Evolutionary conservation across 2,329 filamentous ascomycete genomes (phyloP).

Genomic region (Fusarium hostae): DNA sequence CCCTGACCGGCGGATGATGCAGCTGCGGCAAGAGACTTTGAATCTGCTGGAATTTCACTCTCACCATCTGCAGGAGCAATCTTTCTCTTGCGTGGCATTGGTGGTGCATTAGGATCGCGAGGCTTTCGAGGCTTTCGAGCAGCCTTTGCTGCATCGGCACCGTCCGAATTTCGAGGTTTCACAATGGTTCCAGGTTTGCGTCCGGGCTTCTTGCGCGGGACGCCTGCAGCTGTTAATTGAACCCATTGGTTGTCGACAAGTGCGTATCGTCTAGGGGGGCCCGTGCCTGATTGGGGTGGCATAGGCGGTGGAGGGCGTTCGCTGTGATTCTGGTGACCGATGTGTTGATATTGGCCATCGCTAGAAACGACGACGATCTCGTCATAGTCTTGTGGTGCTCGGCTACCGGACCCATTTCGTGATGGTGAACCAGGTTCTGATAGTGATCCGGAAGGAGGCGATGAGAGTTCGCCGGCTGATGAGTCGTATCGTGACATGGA

Average conservation of each 20-base stretch:
- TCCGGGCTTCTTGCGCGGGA: constrained; percentile 72
- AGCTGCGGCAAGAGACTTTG: constrained; percentile 49
- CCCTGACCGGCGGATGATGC: constrained; percentile 36
- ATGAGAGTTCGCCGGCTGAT: constrained; percentile 61
- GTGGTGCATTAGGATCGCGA: constrained; percentile 67
- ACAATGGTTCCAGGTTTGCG: constrained; percentile 70
- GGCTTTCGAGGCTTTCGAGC: constrained; percentile 65
- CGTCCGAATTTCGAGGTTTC: constrained; percentile 56
- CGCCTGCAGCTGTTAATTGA: constrained; percentile 66
- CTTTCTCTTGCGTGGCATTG: constrained; percentile 67
- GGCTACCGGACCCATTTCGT: constrained; percentile 46
- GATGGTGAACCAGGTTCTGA: constrained; percentile 62
- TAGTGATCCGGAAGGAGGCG: constrained; percentile 61
- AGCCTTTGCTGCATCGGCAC: constrained; percentile 56
- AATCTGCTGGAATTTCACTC: constrained; percentile 50
- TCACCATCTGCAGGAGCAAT: constrained; percentile 55
- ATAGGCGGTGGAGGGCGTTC: constrained; percentile 38
- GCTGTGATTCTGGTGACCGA: constrained; percentile 34
- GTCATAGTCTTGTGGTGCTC: constrained; percentile 54
- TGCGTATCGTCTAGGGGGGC: constrained; percentile 48
- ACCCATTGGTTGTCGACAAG: constrained; percentile 56
- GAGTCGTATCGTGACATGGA: constrained; percentile 58
- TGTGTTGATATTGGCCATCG: constrained; percentile 45
- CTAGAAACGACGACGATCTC: constrained; percentile 59
- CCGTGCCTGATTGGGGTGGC: constrained; percentile 36